Evolutionary conservation across 2,329 filamentous ascomycete genomes (phyloP).

Genomic region (Colletotrichum lindemuthianum): DNA sequence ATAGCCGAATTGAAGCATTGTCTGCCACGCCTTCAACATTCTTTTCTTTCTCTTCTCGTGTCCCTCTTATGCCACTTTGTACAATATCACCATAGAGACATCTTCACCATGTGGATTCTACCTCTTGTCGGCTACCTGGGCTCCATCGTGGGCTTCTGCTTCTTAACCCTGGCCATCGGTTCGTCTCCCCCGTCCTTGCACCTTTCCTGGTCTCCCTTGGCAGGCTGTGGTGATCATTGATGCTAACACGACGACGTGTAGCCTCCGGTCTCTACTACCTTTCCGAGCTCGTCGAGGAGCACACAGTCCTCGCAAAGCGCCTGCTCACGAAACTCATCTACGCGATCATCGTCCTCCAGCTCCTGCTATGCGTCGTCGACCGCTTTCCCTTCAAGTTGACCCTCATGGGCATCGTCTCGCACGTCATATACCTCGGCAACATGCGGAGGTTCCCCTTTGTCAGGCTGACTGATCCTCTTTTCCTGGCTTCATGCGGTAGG

Average conservation of each 20-base stretch:
- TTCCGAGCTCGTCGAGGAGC: slow-evolving; percentile 96
- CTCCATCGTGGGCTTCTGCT: slow-evolving; percentile 87
- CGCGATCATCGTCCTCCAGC: slow-evolving; percentile 77
- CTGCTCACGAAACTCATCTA: slow-evolving; percentile 90
- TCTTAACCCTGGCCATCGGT: slow-evolving; percentile 94
- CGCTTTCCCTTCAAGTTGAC: slow-evolving; percentile 83
- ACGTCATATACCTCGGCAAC: slow-evolving; percentile 89
- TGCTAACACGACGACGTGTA: slow-evolving; percentile 44
- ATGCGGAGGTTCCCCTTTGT: slow-evolving; percentile 80
- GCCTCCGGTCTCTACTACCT: slow-evolving; percentile 99
- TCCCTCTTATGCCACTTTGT: slow-evolving; percentile 9
- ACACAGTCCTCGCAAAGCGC: slow-evolving; percentile 91
- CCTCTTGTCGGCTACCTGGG: slow-evolving; percentile 91
- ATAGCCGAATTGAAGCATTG: neutral
- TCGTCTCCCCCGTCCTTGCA: slow-evolving; percentile 41
- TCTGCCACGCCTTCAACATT: neutral
- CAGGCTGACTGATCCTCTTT: slow-evolving; percentile 86
- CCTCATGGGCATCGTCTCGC: slow-evolving; percentile 79
- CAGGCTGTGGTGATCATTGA: neutral
- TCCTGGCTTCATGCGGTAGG: slow-evolving; percentile 83
- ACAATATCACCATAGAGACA: neutral
- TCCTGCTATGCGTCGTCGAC: slow-evolving; percentile 82
- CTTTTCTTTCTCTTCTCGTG: neutral
- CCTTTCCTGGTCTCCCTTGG: slow-evolving; percentile 20
- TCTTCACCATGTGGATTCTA: slow-evolving; percentile 86